These are phyloP conservation scores for Paramecium pentaurelia DNA, from an alignment of 73 alveolate species.

Conservation along the genomic window DNA sequence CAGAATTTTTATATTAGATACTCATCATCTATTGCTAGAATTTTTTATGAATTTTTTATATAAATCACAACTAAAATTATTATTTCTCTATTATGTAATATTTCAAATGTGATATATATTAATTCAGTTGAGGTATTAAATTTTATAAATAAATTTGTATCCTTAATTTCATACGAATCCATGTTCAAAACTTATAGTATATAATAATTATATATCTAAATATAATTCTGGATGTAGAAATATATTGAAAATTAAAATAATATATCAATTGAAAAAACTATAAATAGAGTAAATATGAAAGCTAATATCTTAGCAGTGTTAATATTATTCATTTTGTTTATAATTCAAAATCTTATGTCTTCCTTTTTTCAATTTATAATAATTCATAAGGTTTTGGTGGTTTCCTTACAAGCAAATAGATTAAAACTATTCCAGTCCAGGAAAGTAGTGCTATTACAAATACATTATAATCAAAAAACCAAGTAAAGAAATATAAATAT, in stretches of 20 bases:
- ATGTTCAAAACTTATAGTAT: neutral
- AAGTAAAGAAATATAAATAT: slow-evolving; percentile 75
- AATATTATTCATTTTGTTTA: neutral
- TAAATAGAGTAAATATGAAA: neutral
- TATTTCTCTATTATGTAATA: neutral
- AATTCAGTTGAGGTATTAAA: neutral
- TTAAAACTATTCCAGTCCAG: slow-evolving; percentile 54
- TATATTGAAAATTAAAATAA: neutral
- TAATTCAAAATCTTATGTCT: neutral
- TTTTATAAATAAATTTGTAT: neutral
- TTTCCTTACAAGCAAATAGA: slow-evolving; percentile 28
- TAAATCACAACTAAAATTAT: neutral
- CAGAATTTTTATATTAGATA: neutral
- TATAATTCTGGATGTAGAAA: neutral
- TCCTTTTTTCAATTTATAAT: neutral
- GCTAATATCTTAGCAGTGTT: slow-evolving; percentile 23
- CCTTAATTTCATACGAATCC: neutral
- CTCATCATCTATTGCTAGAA: neutral
- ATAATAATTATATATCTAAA: neutral
- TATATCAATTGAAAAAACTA: neutral
- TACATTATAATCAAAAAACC: slow-evolving; percentile 72
- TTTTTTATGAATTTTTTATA: neutral
- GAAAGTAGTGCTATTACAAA: slow-evolving; percentile 53
- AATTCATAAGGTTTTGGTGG: slow-evolving; percentile 40
- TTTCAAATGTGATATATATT: neutral